Percentiles rank a stretch among this genome's conserved stretches.
These are phyloP conservation scores for Boehmeria nivea DNA, from an alignment of 306 rosid genomes.

Conservation along the genomic window DNA sequence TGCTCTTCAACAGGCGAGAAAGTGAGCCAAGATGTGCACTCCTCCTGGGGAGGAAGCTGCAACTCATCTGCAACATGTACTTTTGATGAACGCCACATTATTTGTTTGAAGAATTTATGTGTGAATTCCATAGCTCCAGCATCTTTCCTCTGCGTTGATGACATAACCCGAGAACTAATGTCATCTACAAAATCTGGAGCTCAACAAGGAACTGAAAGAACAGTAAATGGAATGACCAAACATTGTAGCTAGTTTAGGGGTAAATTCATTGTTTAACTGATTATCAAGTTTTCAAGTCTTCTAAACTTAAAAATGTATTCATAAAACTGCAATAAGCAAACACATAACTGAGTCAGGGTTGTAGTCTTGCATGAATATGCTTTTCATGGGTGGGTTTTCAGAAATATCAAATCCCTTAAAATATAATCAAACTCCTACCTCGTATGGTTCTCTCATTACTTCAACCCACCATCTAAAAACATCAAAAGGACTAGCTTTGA, in stretches of 20 bases:
- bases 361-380: too few species aligned
- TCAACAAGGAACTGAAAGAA: neutral
- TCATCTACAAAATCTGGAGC: constrained; percentile 6
- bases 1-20: constrained; percentile 90
- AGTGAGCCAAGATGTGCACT: constrained; percentile 77
- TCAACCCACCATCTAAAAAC: constrained; percentile 89
- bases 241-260: too few species aligned
- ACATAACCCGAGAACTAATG: constrained; percentile 13
- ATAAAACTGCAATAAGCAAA: too few species aligned
- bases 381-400: too few species aligned
- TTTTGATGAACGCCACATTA: constrained; percentile 97
- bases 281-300: too few species aligned
- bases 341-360: too few species aligned
- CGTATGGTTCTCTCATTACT: constrained; percentile 86
- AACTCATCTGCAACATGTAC: constrained; percentile 77
- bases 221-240: too few species aligned
- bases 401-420: constrained; percentile 5
- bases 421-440: constrained; percentile 41
- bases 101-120: constrained; percentile 66
- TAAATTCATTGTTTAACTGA: too few species aligned
- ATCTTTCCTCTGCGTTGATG: constrained; percentile 65
- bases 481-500: constrained; percentile 74
- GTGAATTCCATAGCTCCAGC: constrained; percentile 69
- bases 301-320: too few species aligned
- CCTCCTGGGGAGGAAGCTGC: constrained; percentile 92